Percentiles rank a stretch among this genome's conserved stretches.
Conservation (phyloP, 2,329 filamentous ascomycete species). For the Colletotrichum ledebouriae region DNA sequence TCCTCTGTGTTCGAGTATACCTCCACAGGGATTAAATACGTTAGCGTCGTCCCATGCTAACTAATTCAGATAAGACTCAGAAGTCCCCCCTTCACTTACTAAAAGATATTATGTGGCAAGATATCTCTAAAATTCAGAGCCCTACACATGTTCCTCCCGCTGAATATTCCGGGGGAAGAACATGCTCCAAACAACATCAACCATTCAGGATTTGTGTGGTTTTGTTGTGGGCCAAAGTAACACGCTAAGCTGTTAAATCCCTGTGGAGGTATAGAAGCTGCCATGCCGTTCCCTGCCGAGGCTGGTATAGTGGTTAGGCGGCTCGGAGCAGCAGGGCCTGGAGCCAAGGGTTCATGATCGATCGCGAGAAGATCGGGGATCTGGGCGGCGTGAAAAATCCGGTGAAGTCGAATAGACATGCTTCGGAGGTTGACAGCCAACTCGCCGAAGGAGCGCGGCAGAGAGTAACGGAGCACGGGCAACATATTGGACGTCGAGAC, state of each 20-base stretch:
- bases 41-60: too few species aligned
- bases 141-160: too few species aligned
- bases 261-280: slow-evolving; percentile 1
- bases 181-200: too few species aligned
- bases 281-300: slow-evolving; percentile 5
- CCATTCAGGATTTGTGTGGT: too few species aligned
- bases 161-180: too few species aligned
- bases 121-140: too few species aligned
- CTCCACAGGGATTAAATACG: too few species aligned
- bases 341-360: slow-evolving; percentile 24
- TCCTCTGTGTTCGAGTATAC: neutral
- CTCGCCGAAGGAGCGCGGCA: slow-evolving; percentile 26
- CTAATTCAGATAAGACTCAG: too few species aligned
- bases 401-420: slow-evolving; percentile 12
- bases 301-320: neutral
- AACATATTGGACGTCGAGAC: slow-evolving; percentile 20
- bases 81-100: too few species aligned
- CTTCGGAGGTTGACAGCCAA: slow-evolving; percentile 3
- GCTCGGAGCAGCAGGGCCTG: slow-evolving; percentile 20
- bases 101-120: too few species aligned
- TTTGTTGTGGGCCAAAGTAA: too few species aligned
- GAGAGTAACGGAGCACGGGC: slow-evolving; percentile 27
- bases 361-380: slow-evolving; percentile 28
- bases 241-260: too few species aligned
- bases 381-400: slow-evolving; percentile 12